Conservation (phyloP, 805 yeast genomes). For the Groenewaldozyma tartarivorans region DNA sequence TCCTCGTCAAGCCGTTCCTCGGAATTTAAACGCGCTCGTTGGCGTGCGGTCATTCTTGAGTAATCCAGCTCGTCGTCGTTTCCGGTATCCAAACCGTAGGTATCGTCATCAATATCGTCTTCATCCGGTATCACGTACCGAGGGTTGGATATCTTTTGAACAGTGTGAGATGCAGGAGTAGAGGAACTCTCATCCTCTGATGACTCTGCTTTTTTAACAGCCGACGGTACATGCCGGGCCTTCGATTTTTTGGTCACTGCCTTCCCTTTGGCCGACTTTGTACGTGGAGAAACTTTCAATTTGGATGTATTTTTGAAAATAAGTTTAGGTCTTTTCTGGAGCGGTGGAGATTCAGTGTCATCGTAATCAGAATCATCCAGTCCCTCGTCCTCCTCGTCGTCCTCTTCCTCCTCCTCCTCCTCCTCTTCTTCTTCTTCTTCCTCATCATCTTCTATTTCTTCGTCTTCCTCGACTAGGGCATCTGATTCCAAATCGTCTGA, state of each 20-base stretch:
- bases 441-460: slow-evolving; percentile 3
- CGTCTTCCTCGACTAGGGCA: slow-evolving; percentile 1
- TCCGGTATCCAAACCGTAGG: slow-evolving; percentile 10
- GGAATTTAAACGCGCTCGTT: slow-evolving; percentile 25
- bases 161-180: slow-evolving; percentile 1
- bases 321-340: too few relatives aligned
- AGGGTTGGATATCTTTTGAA: slow-evolving; percentile 2
- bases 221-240: neutral
- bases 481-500: slow-evolving; percentile 7
- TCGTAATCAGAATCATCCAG: slow-evolving; percentile 14
- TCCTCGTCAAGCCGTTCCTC: slow-evolving; percentile 22
- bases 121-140: slow-evolving; percentile 11
- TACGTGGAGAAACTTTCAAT: too few relatives aligned
- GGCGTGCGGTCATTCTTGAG: slow-evolving; percentile 29
- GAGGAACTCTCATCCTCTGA: slow-evolving; percentile 7
- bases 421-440: slow-evolving; percentile 11
- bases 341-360: slow-evolving; percentile 1
- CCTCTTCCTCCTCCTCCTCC: slow-evolving; percentile 14
- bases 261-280: slow-evolving; percentile 4
- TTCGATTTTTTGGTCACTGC: neutral
- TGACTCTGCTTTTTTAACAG: slow-evolving; percentile 2
- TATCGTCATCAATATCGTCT: slow-evolving; percentile 16
- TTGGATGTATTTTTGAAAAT: too few relatives aligned
- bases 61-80: slow-evolving; percentile 15
- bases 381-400: slow-evolving; percentile 13